phyloP scores from a whole-genome alignment of 148 eudicot genomes.

The Fagopyrum tataricum region DNA sequence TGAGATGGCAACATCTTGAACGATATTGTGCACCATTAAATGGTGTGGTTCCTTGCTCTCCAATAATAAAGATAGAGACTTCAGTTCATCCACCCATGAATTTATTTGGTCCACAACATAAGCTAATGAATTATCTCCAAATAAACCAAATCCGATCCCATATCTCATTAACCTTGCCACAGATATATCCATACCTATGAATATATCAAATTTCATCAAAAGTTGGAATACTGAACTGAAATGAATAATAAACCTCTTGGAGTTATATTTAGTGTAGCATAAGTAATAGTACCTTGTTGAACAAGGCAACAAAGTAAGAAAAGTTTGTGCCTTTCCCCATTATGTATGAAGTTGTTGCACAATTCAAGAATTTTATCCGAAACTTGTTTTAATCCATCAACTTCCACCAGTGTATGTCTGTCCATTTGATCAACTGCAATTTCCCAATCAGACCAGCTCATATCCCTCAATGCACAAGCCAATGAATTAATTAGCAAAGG shows the following conservation, averaged over 20 bases:
- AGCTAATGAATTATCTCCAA: not conserved
- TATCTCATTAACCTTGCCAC: not conserved
- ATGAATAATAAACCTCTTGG: not conserved
- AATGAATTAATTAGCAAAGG: not conserved
- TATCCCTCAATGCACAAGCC: not conserved
- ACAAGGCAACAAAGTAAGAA: not conserved
- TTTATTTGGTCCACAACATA: not conserved
- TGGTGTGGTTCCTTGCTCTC: not conserved
- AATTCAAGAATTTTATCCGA: not conserved
- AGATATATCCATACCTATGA: not conserved
- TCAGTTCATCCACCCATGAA: not conserved
- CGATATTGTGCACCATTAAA: not conserved
- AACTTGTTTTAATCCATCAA: not conserved
- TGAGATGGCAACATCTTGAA: not conserved
- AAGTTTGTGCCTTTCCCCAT: not conserved
- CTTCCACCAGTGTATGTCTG: not conserved
- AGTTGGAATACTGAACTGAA: not conserved
- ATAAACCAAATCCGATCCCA: not conserved
- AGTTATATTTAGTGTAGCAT: not conserved
- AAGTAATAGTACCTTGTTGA: slow-evolving; percentile 2
- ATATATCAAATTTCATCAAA: not conserved
- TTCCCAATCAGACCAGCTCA: slow-evolving; percentile 1
- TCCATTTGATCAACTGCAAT: not conserved
- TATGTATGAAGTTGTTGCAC: not conserved
- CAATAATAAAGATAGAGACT: not conserved